A percentile compares a stretch with the other conserved stretches of the same genome.
Conservation (phyloP, 495 filamentous ascomycete genomes). For the Podospora conica region DNA sequence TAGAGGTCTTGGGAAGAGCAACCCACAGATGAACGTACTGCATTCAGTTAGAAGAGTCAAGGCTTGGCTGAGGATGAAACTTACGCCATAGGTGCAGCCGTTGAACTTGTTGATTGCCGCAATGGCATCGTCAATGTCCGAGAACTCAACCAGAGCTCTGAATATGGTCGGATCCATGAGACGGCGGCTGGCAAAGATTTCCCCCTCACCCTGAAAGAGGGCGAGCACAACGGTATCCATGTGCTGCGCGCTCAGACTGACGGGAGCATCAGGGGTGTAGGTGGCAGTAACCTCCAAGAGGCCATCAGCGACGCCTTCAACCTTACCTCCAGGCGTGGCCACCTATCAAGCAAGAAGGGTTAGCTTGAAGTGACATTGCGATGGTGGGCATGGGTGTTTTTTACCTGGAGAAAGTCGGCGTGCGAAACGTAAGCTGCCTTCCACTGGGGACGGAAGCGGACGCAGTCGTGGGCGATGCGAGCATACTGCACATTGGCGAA, state of each 20-base stretch:
- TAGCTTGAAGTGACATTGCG: neutral
- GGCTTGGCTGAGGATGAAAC: slow-evolving; percentile 16
- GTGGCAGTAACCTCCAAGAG: neutral
- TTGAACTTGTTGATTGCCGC: slow-evolving; percentile 37
- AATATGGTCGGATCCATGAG: slow-evolving; percentile 28
- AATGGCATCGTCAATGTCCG: slow-evolving; percentile 38
- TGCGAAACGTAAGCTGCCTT: slow-evolving; percentile 43
- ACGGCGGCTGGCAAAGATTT: slow-evolving; percentile 47
- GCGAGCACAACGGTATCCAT: slow-evolving; percentile 35
- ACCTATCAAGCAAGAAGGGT: neutral
- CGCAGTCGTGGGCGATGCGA: slow-evolving; percentile 39
- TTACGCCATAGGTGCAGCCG: slow-evolving; percentile 43
- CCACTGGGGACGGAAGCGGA: slow-evolving; percentile 45
- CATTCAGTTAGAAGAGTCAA: neutral
- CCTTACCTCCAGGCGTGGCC: neutral
- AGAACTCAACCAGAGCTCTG: slow-evolving; percentile 50
- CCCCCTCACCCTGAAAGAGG: slow-evolving; percentile 44
- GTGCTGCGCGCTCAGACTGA: slow-evolving; percentile 16
- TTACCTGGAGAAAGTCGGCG: slow-evolving; percentile 36
- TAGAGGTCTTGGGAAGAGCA: neutral
- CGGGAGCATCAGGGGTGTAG: neutral
- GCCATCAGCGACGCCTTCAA: neutral
- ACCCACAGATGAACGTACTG: neutral
- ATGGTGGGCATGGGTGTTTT: neutral
- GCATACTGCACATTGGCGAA: slow-evolving; percentile 55